These are phyloP conservation scores for Pugionium cornutum DNA, from an alignment of 345 rosid species.

Conservation along the genomic window DNA sequence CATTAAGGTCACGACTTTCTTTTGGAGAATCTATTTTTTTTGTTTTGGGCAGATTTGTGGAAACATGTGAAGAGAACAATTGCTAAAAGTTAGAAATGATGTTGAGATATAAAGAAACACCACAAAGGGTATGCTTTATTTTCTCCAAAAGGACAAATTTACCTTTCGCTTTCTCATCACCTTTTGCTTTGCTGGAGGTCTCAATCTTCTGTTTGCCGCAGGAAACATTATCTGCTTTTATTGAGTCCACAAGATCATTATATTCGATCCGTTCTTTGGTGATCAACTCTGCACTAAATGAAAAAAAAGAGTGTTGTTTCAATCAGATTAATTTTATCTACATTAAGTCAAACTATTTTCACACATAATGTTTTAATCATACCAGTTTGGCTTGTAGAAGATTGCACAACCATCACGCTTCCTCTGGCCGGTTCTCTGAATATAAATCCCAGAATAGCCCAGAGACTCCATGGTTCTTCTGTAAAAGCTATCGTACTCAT, in stretches of 20 bases:
- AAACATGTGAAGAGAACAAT: conserved; percentile 22
- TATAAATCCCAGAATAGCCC: conserved; percentile 74
- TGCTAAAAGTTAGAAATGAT: conserved; percentile 19
- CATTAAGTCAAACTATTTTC: conserved; percentile 9
- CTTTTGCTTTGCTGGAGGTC: conserved; percentile 37
- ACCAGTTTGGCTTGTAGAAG: conserved; percentile 75
- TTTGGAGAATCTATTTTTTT: conserved; percentile 38
- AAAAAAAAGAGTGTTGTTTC: conserved; percentile 26
- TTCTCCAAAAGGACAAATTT: conserved; percentile 25
- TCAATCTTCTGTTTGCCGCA: conserved; percentile 40
- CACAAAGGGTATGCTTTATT: conserved; percentile 11
- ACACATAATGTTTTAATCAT: conserved; percentile 16
- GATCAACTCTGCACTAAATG: conserved; percentile 78
- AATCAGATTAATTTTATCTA: conserved; percentile 20
- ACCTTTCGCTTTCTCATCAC: conserved; percentile 49
- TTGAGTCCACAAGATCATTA: conserved; percentile 73
- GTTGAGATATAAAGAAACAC: conserved; percentile 31
- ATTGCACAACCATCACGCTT: conserved; percentile 95
- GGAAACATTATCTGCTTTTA: conserved; percentile 43
- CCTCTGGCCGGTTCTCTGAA: conserved; percentile 74
- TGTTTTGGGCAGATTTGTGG: conserved; percentile 5
- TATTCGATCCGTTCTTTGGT: conserved; percentile 74
- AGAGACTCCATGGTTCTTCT: conserved; percentile 56
- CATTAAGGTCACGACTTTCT: conserved; percentile 73
- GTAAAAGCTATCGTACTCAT: conserved; percentile 77